Evolutionary conservation across 768 basidiomycete species (phyloP), one percentile per base, ranked within the genome.

Genomic region (Phanerochaete sordida): DNA sequence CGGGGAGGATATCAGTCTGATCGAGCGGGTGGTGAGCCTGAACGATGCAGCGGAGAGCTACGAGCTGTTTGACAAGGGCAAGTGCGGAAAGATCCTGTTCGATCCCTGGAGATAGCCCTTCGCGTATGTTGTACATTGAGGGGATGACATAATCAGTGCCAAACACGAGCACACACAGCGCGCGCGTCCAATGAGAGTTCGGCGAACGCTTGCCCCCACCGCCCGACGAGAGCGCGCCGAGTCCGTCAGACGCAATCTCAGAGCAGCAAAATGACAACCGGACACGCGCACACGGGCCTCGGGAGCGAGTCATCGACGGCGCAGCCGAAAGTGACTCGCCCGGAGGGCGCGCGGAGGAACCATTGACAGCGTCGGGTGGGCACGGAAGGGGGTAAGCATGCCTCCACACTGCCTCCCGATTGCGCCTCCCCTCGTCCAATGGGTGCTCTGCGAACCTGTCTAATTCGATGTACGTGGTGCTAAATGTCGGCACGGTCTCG

Each of bases 31-130:
- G n/a, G 84, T 90, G 9, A 74, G 77, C 44, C 75, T 91, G 27
- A 75, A 79, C 49, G 74, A 84, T 39, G 87, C 88, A 8, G 74
- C 71, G 15, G 77, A 84, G 65, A 75, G 74, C 39, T 93, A 90
- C 70, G 76, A 78, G 21, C 77, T 80, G 27, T 93, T 91, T 62
- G 87, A 93, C 64, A 84, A 86, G 69, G 86, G 86, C 23, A 75
- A 80, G 68, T 81, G 88, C 39, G 91, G 91, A 0, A 91, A 93
- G 72, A 82, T 88, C 11, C 75, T 91, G 31, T 91, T 93, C 65
- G 85, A 88, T 71, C 88, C 87, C 27, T 91, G 87, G 88, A 21
- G 30, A 15, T 43, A 43, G 39, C 6, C 33, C n/a, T n/a, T 35
- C 30, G 30, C 7, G 6, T 6, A n/a, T 19, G 7, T 6, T 35